Evolutionary conservation across 1,284 basidiomycete species (phyloP).

Genomic region (Somion occarium): DNA sequence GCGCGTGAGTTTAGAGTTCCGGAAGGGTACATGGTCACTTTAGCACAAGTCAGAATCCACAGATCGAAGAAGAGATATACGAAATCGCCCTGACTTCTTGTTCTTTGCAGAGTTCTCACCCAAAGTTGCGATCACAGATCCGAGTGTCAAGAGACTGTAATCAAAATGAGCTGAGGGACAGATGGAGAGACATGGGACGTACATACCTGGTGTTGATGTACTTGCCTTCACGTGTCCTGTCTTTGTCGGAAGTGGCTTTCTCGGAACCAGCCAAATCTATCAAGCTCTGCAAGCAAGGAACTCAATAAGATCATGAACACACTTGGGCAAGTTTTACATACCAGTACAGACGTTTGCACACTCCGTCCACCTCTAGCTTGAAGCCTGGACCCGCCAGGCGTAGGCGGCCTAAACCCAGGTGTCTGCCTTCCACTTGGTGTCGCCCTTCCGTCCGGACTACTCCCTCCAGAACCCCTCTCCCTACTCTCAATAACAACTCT

Average conservation of each 20-base stretch:
- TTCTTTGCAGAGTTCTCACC: slow-evolving; percentile 82
- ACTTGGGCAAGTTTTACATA: slow-evolving; percentile 20
- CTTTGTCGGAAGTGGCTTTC: slow-evolving; percentile 91
- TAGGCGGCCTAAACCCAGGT: slow-evolving; percentile 56
- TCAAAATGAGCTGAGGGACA: neutral
- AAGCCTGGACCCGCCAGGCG: slow-evolving; percentile 57
- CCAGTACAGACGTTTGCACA: slow-evolving; percentile 79
- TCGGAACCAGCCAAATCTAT: slow-evolving; percentile 98
- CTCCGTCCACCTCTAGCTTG: slow-evolving; percentile 71
- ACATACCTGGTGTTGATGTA: slow-evolving; percentile 85
- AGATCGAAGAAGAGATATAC: slow-evolving; percentile 3
- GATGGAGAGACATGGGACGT: neutral
- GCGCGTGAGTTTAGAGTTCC: slow-evolving; percentile 92
- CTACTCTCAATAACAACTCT: slow-evolving; percentile 82
- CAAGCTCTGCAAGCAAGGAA: slow-evolving; percentile 49
- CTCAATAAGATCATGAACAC: neutral
- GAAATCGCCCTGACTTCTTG: slow-evolving; percentile 46
- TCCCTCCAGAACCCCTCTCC: slow-evolving; percentile 46
- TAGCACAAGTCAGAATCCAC: slow-evolving; percentile 1
- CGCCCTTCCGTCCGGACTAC: slow-evolving; percentile 31
- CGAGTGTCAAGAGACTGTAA: slow-evolving; percentile 78
- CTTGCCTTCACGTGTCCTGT: slow-evolving; percentile 86
- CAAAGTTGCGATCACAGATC: slow-evolving; percentile 84
- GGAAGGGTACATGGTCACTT: slow-evolving; percentile 89
- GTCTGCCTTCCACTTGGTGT: slow-evolving; percentile 46